A percentile compares a stretch with the other conserved stretches of the same genome.
Evolutionary conservation across 1,139 yeast genomes (phyloP).

Genomic region (Blastobotrys serpentis): DNA sequence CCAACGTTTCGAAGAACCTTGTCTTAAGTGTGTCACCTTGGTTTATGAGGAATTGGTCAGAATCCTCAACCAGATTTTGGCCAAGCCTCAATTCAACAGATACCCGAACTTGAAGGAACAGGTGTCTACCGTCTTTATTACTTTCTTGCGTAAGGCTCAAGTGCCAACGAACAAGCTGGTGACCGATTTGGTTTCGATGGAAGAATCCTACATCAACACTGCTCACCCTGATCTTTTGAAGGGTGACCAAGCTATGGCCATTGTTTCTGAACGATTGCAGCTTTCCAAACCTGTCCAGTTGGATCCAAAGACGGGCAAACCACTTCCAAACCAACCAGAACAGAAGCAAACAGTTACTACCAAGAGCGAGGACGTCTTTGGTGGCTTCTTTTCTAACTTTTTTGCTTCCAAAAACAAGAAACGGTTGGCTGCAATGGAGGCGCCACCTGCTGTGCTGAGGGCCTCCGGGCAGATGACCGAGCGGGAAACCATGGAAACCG

Average conservation of each 20-base stretch:
- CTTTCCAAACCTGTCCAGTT: constrained; percentile 76
- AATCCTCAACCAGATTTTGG: constrained; percentile 80
- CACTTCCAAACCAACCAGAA: constrained; percentile 33
- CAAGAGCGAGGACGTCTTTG: constrained; percentile 34
- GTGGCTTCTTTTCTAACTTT: constrained; percentile 93
- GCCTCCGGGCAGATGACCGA: constrained; percentile 96
- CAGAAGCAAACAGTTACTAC: constrained; percentile 25
- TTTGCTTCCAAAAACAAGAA: constrained; percentile 90
- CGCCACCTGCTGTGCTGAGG: constrained; percentile 91
- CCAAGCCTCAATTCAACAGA: constrained; percentile 79
- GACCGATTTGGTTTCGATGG: constrained; percentile 74
- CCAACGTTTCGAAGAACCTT: constrained; percentile 93
- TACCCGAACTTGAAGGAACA: constrained; percentile 90
- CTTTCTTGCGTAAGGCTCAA: constrained; percentile 75
- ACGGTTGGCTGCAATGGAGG: constrained; percentile 92
- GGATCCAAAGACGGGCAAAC: constrained; percentile 91
- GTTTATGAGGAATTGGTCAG: constrained; percentile 94
- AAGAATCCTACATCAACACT: constrained; percentile 91
- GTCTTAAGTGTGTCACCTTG: constrained; percentile 82
- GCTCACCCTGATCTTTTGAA: constrained; percentile 95
- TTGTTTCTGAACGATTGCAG: constrained; percentile 85
- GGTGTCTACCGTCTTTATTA: constrained; percentile 74
- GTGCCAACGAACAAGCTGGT: constrained; percentile 86
- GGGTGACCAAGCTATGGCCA: constrained; percentile 93
- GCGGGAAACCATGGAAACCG: constrained; percentile 94